Conservation (phyloP, 495 filamentous ascomycete genomes). For the Penicillium malachiteum region DNA sequence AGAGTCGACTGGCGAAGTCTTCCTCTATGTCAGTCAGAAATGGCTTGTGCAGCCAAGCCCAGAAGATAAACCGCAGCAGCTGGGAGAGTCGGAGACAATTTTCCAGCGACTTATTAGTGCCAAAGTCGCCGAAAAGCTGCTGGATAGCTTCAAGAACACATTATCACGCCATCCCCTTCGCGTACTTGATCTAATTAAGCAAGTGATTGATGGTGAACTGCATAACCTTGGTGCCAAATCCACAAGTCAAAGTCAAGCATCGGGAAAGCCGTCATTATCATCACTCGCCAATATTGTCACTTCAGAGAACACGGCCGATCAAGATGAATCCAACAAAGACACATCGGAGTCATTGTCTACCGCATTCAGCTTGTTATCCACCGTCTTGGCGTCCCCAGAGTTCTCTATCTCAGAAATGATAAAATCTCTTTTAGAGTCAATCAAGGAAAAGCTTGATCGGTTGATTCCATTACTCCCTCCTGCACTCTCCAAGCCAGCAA, state of each 20-base stretch:
- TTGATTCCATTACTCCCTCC: conserved; percentile 37
- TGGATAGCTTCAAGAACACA: conserved; percentile 64
- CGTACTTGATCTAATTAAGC: conserved; percentile 60
- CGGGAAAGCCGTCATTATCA: conserved; percentile 34
- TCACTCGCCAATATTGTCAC: conserved; percentile 39
- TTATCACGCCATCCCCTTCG: conserved; percentile 62
- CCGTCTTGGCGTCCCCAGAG: conserved; percentile 61
- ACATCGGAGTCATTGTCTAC: conserved; percentile 50
- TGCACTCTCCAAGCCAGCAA: conserved; percentile 38
- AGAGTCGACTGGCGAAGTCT: conserved; percentile 59
- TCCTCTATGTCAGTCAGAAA: conserved; percentile 59
- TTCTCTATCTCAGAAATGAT: conserved; percentile 54
- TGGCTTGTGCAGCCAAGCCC: conserved; percentile 51
- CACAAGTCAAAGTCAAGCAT: conserved; percentile 1
- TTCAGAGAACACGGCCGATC: conserved; percentile 13
- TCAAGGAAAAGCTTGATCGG: conserved; percentile 53
- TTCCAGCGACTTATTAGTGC: conserved; percentile 56
- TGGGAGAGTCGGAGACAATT: conserved; percentile 35
- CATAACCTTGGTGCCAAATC: conserved; percentile 10
- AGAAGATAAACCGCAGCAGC: conserved; percentile 3
- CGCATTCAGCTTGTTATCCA: conserved; percentile 66
- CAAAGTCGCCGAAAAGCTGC: conserved; percentile 65
- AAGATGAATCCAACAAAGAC: conserved; percentile 41
- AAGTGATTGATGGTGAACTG: conserved; percentile 52
- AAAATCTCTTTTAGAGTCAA: conserved; percentile 40